phyloP scores from a whole-genome alignment of 305 asterid genomes.

The Fraxinus platypoda region DNA sequence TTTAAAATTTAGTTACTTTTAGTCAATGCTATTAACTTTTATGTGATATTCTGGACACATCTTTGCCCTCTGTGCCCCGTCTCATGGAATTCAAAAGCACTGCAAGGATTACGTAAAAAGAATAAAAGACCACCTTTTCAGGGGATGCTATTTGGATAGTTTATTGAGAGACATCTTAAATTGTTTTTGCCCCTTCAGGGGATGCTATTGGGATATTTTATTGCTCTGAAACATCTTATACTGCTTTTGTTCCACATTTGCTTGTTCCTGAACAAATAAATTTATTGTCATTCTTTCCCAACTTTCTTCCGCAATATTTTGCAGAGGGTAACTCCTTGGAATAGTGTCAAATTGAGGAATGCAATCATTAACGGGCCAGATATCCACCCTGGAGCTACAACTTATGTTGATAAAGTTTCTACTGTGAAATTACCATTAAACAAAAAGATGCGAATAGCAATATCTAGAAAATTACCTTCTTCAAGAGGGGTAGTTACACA shows the following conservation, averaged over 20 bases:
- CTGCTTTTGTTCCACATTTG: neutral
- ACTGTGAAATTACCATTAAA: constrained; percentile 44
- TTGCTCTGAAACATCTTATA: neutral
- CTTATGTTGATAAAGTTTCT: constrained; percentile 64
- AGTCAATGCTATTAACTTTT: neutral
- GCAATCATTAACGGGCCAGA: constrained; percentile 89
- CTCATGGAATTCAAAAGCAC: neutral
- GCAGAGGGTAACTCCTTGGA: constrained; percentile 98
- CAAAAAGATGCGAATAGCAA: constrained; percentile 53
- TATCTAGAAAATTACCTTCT: constrained; percentile 82
- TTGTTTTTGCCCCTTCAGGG: neutral
- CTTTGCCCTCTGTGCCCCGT: neutral
- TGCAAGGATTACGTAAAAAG: neutral
- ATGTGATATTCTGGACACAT: neutral
- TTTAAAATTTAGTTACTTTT: neutral
- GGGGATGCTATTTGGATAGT: neutral
- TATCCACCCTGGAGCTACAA: constrained; percentile 81
- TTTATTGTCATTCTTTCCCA: constrained; percentile 3
- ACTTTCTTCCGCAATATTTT: constrained; percentile 17
- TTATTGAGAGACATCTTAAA: neutral
- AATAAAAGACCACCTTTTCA: neutral
- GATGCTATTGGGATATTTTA: neutral
- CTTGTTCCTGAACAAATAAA: neutral
- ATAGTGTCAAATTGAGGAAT: constrained; percentile 69
- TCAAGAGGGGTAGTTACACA: constrained; percentile 68